Percentiles rank a stretch among this genome's conserved stretches.
Conservation (phyloP, 495 filamentous ascomycete species). For the Penicillium roqueforti region DNA sequence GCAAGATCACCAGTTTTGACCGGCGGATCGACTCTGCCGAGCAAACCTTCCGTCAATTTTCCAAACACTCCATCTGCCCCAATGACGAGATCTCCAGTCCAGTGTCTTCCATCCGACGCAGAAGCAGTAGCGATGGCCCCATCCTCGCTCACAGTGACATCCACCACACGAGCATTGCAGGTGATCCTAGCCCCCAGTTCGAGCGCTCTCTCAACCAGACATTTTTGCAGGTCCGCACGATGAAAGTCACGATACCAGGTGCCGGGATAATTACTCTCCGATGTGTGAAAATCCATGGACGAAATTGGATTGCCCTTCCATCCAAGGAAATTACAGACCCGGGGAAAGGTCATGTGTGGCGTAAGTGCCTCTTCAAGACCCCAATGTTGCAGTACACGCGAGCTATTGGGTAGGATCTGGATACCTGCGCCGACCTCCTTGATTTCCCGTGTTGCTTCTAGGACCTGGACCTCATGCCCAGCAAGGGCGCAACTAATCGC, state of each 20-base stretch:
- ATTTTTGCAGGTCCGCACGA: slow-evolving; percentile 52
- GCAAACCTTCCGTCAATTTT: slow-evolving; percentile 37
- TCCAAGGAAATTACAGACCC: slow-evolving; percentile 53
- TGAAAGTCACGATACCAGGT: slow-evolving; percentile 59
- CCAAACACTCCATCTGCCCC: slow-evolving; percentile 57
- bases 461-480: slow-evolving; percentile 56
- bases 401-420: slow-evolving; percentile 54
- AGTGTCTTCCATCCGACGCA: slow-evolving; percentile 27
- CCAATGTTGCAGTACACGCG: slow-evolving; percentile 52
- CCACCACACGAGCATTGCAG: slow-evolving; percentile 40
- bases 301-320: slow-evolving; percentile 49
- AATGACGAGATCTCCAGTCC: slow-evolving; percentile 51
- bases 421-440: slow-evolving; percentile 52
- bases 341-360: slow-evolving; percentile 47
- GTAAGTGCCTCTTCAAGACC: slow-evolving; percentile 45
- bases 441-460: slow-evolving; percentile 57
- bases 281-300: slow-evolving; percentile 45
- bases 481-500: slow-evolving; percentile 57
- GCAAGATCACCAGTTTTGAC: slow-evolving; percentile 63
- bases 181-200: slow-evolving; percentile 48
- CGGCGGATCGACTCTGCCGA: slow-evolving; percentile 39
- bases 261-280: slow-evolving; percentile 41
- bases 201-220: slow-evolving; percentile 47
- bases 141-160: slow-evolving; percentile 32
- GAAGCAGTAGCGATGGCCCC: slow-evolving; percentile 24